Evolutionary conservation across 2,329 filamentous ascomycete species (phyloP).

Genomic region (Aspergillus sojae): DNA sequence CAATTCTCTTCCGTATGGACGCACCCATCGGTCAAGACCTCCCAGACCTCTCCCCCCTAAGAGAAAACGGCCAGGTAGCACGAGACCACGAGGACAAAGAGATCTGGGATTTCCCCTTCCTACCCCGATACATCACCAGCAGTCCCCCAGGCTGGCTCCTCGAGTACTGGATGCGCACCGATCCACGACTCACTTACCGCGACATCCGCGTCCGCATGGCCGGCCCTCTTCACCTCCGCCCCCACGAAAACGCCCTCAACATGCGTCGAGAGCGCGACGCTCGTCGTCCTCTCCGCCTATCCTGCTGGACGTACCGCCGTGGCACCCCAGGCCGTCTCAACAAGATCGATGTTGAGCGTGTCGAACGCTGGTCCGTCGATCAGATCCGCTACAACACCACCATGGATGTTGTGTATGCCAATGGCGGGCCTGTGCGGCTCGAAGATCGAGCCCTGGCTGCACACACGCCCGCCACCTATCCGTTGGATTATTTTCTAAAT

Average conservation of each 20-base stretch:
- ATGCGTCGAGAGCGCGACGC: slow-evolving; percentile 32
- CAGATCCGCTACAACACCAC: slow-evolving; percentile 32
- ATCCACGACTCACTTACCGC: slow-evolving; percentile 28
- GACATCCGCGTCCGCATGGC: slow-evolving; percentile 35
- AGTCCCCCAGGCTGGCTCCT: slow-evolving; percentile 30
- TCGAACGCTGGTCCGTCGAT: slow-evolving; percentile 26
- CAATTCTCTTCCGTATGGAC: slow-evolving; percentile 29
- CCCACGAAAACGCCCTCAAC: slow-evolving; percentile 29
- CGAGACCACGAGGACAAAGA: slow-evolving; percentile 16
- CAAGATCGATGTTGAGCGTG: slow-evolving; percentile 28
- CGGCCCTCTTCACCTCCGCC: slow-evolving; percentile 16
- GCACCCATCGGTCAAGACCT: slow-evolving; percentile 7
- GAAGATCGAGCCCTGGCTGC: slow-evolving; percentile 19
- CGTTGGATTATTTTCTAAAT: slow-evolving; percentile 25
- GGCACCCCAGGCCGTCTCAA: slow-evolving; percentile 15
- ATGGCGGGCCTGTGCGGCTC: slow-evolving; percentile 16
- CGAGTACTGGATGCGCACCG: slow-evolving; percentile 35
- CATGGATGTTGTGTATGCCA: slow-evolving; percentile 23
- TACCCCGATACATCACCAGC: slow-evolving; percentile 33
- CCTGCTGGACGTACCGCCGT: slow-evolving; percentile 29
- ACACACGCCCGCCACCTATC: slow-evolving; percentile 12
- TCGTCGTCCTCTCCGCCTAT: slow-evolving; percentile 27
- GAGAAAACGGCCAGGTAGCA: slow-evolving; percentile 20
- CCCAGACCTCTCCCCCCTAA: slow-evolving; percentile 7
- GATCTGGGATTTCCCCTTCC: slow-evolving; percentile 28